Evolutionary conservation across 768 basidiomycete genomes (phyloP).

Genomic region (Xerocomellus amylosporus): DNA sequence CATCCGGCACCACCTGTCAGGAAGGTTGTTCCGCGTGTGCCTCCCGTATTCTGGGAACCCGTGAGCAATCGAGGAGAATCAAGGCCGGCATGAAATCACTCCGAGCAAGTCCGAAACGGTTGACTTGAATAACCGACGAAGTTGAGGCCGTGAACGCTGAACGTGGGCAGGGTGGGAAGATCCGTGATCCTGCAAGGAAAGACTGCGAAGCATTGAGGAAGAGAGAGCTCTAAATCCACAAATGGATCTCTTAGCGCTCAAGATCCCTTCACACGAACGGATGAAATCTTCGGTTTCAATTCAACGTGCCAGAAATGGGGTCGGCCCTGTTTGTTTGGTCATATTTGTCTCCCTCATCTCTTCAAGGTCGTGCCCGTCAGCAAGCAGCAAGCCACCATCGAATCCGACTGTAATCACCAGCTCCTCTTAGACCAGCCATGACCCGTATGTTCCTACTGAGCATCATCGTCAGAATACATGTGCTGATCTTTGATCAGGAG

Average conservation of each 20-base stretch:
- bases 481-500: slow-evolving; percentile 48
- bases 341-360: slow-evolving; percentile 17
- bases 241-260: slow-evolving; percentile 4
- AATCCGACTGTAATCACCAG: slow-evolving; percentile 3
- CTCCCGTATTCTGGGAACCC: slow-evolving; percentile 8
- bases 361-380: neutral
- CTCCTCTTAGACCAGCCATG: slow-evolving; percentile 34
- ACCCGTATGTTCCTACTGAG: slow-evolving; percentile 46
- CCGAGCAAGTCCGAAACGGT: slow-evolving; percentile 11
- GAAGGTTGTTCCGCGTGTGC: slow-evolving; percentile 1
- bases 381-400: slow-evolving; percentile 7
- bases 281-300: slow-evolving; percentile 2
- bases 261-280: slow-evolving; percentile 17
- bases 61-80: slow-evolving; percentile 2
- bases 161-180: slow-evolving; percentile 9
- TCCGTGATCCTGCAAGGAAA: neutral
- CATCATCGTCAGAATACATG: neutral
- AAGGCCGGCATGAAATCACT: slow-evolving; percentile 4
- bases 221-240: slow-evolving; percentile 6
- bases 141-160: slow-evolving; percentile 4
- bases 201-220: neutral
- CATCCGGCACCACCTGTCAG: slow-evolving; percentile 12
- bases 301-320: slow-evolving; percentile 1
- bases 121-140: slow-evolving; percentile 8
- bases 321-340: slow-evolving; percentile 19